Evolutionary conservation across 176 grass and related monocot genomes (phyloP).

Genomic region (Ananas comosus): DNA sequence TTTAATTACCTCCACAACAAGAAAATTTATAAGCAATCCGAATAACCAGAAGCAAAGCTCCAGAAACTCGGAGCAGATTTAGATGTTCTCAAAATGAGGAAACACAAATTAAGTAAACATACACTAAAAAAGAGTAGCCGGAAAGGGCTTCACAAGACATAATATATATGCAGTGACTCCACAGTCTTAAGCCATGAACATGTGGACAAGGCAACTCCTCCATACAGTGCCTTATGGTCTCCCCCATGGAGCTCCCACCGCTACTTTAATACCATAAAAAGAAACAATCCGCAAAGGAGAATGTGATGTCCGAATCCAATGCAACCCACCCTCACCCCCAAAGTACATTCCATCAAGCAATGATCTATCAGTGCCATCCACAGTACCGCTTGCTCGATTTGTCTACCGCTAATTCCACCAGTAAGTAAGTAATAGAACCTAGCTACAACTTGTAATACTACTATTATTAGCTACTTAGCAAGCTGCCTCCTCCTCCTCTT

Average conservation of each 20-base stretch:
- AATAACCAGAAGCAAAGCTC: background rate
- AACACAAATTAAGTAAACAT: background rate
- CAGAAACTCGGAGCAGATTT: background rate
- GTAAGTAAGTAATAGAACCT: background rate
- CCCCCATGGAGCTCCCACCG: background rate
- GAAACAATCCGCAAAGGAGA: background rate
- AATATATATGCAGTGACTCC: background rate
- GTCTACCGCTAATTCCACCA: background rate
- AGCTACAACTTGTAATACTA: background rate
- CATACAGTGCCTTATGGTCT: background rate
- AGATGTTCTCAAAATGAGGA: background rate
- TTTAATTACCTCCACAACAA: background rate
- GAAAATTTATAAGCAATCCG: background rate
- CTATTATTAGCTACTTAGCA: no score
- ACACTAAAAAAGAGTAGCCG: background rate
- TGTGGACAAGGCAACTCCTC: background rate
- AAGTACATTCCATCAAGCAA: background rate
- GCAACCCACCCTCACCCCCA: background rate
- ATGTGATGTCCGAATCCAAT: conserved; percentile 4
- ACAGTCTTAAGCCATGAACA: background rate
- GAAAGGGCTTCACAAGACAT: background rate
- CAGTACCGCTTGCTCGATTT: background rate
- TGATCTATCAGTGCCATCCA: background rate
- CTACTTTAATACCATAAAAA: conserved; percentile 8
- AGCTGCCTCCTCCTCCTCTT: no score